Evolutionary conservation across 2,329 filamentous ascomycete genomes (phyloP).

Genomic region (Epichloe glyceriae): DNA sequence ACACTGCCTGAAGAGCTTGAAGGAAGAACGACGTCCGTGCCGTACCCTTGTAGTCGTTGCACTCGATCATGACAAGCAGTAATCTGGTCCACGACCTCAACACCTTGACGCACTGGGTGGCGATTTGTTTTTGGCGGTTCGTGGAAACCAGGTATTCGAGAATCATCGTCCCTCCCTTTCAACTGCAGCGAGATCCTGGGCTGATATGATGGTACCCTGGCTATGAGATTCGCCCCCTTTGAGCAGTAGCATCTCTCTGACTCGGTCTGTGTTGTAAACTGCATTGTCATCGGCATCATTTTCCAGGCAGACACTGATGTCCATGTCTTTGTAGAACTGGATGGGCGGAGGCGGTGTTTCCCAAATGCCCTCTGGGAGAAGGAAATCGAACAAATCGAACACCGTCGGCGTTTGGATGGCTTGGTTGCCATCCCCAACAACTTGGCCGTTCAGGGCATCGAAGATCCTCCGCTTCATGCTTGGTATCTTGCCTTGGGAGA

Average conservation of each 20-base stretch:
- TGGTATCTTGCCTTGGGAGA: slow-evolving; percentile 57
- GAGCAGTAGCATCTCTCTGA: slow-evolving; percentile 61
- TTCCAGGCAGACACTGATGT: slow-evolving; percentile 52
- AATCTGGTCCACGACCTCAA: slow-evolving; percentile 77
- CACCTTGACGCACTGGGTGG: slow-evolving; percentile 47
- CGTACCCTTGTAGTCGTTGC: slow-evolving; percentile 63
- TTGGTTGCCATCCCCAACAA: slow-evolving; percentile 53
- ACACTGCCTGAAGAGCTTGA: slow-evolving; percentile 72
- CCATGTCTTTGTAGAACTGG: slow-evolving; percentile 49
- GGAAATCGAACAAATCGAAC: slow-evolving; percentile 89
- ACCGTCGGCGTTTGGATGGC: slow-evolving; percentile 58
- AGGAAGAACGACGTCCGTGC: slow-evolving; percentile 67
- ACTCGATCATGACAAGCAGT: slow-evolving; percentile 69
- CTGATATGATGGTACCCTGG: slow-evolving; percentile 33
- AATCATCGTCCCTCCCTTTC: slow-evolving; percentile 45
- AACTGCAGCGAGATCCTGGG: slow-evolving; percentile 35
- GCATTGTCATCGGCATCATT: slow-evolving; percentile 41
- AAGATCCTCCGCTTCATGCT: slow-evolving; percentile 56
- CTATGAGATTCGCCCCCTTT: slow-evolving; percentile 50
- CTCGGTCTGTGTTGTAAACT: slow-evolving; percentile 56
- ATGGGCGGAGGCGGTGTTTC: slow-evolving; percentile 38
- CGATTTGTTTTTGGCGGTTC: slow-evolving; percentile 50
- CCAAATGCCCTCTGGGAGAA: slow-evolving; percentile 42
- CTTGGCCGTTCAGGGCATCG: slow-evolving; percentile 65
- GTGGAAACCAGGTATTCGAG: slow-evolving; percentile 47